Conservation (phyloP, 1,139 yeast genomes). For the Debaryomyces udenii region DNA sequence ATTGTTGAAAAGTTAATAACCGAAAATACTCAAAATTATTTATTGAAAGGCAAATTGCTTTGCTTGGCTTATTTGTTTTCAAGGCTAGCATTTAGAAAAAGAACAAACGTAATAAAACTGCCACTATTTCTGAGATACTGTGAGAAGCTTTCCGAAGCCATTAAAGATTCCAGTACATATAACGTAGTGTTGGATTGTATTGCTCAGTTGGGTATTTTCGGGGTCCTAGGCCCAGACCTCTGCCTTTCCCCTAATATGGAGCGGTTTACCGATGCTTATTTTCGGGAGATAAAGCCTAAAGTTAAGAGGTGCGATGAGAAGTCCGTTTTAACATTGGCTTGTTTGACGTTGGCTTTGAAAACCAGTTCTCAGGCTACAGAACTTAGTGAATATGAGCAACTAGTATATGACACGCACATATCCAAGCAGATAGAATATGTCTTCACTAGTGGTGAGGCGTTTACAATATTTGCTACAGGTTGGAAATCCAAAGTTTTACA, state of each 20-base stretch:
- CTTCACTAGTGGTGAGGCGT: constrained; percentile 85
- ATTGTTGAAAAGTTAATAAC: constrained; percentile 16
- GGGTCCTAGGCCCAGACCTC: constrained; percentile 48
- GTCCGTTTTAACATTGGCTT: constrained; percentile 59
- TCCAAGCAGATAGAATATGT: constrained; percentile 75
- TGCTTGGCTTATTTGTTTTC: constrained; percentile 55
- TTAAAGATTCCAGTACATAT: constrained; percentile 26
- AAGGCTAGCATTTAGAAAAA: constrained; percentile 46
- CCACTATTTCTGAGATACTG: constrained; percentile 20
- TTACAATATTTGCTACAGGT: constrained; percentile 71
- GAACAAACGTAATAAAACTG: constrained; percentile 26
- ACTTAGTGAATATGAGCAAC: constrained; percentile 40
- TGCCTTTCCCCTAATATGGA: constrained; percentile 12
- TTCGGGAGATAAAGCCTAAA: constrained; percentile 38
- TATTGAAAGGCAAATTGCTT: constrained; percentile 30
- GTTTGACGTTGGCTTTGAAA: constrained; percentile 49
- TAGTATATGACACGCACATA: constrained; percentile 58
- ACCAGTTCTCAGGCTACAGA: constrained; percentile 20
- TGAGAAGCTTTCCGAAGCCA: constrained; percentile 18
- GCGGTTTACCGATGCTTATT: constrained; percentile 24
- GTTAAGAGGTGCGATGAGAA: constrained; percentile 64
- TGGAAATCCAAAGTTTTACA: constrained; percentile 67
- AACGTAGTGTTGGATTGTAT: constrained; percentile 47
- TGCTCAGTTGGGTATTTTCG: constrained; percentile 62
- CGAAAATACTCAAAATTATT: constrained; percentile 19